Conservation (phyloP, 108 stramenopile genomes). For the Aurantiochytrium sp. region DNA sequence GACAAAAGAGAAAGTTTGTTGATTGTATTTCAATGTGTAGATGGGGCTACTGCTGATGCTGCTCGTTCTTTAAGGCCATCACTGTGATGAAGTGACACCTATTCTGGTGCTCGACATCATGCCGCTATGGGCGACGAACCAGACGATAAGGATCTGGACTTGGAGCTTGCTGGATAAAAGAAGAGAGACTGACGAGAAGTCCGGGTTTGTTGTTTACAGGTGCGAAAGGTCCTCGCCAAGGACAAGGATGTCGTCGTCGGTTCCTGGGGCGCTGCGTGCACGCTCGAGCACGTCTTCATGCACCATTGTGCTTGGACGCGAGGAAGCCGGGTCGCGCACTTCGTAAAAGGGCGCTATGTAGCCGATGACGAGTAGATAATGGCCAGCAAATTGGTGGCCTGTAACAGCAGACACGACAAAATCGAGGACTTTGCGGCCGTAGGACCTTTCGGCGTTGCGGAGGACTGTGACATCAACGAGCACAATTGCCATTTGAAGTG, state of each 20-base stretch:
- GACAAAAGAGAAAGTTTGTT: too few relatives aligned
- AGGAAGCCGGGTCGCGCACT: neutral
- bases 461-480: neutral
- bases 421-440: neutral
- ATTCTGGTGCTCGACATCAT: too few relatives aligned
- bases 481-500: neutral
- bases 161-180: too few relatives aligned
- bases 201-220: neutral
- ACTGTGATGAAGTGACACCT: too few relatives aligned
- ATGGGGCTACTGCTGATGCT: too few relatives aligned
- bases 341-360: neutral
- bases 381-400: neutral
- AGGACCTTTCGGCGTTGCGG: neutral
- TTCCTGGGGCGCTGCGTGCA: neutral
- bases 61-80: too few relatives aligned
- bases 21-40: too few relatives aligned
- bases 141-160: too few relatives aligned
- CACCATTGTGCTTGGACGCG: neutral
- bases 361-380: neutral
- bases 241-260: neutral
- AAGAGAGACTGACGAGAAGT: too few relatives aligned
- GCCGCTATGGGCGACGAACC: too few relatives aligned
- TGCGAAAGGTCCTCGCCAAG: neutral
- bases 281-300: neutral
- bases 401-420: neutral